Conservation (phyloP, 371 early-diverging fungal genomes). For the Homolaphlyctis polyrhiza region DNA sequence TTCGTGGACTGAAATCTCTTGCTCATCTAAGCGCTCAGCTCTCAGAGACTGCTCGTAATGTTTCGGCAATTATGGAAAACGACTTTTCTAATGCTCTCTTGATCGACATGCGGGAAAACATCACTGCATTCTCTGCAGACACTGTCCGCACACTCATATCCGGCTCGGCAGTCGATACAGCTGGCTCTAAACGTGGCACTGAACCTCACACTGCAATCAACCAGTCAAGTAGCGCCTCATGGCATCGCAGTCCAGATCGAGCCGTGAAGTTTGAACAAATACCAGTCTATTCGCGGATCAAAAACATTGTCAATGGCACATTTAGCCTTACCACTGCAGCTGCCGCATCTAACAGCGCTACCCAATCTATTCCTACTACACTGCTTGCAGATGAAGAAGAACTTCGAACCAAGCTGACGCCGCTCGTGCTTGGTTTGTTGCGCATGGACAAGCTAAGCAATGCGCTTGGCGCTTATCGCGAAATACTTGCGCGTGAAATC, state of each 20-base stretch:
- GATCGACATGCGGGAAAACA: slow-evolving; percentile 53
- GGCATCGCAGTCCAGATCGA: not conserved
- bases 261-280: not conserved
- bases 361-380: not conserved
- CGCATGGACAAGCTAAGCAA: slow-evolving; percentile 59
- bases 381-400: slow-evolving; percentile 28
- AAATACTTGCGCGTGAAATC: slow-evolving; percentile 64
- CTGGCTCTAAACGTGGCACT: not conserved
- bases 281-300: not conserved
- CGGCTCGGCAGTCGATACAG: not conserved
- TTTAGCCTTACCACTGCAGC: not conserved
- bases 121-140: too few relatives aligned
- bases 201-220: not conserved
- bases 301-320: slow-evolving; percentile 5
- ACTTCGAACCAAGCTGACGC: slow-evolving; percentile 53
- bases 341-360: not conserved
- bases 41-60: slow-evolving; percentile 59
- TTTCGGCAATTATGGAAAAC: slow-evolving; percentile 66
- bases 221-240: not conserved
- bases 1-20: slow-evolving; percentile 56
- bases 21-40: slow-evolving; percentile 59
- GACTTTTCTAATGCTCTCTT: slow-evolving; percentile 62
- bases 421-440: slow-evolving; percentile 69
- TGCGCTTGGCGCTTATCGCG: slow-evolving; percentile 69
- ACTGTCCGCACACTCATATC: not conserved